Evolutionary conservation across 163 green algal genomes (phyloP).

Genomic region (Scenedesmus sp.): DNA sequence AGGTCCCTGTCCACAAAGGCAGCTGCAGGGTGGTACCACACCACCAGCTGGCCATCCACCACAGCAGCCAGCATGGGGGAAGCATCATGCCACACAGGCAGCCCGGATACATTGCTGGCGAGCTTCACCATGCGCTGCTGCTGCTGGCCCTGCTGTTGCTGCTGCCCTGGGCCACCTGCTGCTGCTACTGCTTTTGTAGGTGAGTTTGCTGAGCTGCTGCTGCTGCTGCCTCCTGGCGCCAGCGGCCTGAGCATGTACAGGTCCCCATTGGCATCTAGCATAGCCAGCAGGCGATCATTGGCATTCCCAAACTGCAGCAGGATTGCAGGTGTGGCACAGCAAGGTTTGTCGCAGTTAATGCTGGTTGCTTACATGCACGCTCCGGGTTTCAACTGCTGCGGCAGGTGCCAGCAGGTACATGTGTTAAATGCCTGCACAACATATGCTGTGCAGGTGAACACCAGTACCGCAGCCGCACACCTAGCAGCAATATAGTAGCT

Average conservation of each 20-base stretch:
- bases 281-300: conserved; percentile 71
- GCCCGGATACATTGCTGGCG: conserved; percentile 69
- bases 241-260: conserved; percentile 73
- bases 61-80: conserved; percentile 79
- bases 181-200: not conserved
- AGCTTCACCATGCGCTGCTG: conserved; percentile 72
- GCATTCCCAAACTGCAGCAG: conserved; percentile 59
- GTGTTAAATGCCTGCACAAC: too few species aligned
- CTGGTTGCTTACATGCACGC: not conserved
- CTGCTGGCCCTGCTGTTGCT: not conserved
- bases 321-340: not conserved
- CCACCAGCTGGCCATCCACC: conserved; percentile 75
- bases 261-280: conserved; percentile 82
- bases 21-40: conserved; percentile 86
- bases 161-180: not conserved
- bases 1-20: conserved; percentile 78
- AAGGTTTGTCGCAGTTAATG: not conserved
- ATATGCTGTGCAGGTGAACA: too few species aligned
- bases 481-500: not conserved
- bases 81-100: conserved; percentile 74
- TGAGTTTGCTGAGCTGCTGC: not conserved
- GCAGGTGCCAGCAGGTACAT: not conserved
- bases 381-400: not conserved
- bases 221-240: not conserved
- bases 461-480: not conserved